Percentiles rank a stretch among this genome's conserved stretches.
phyloP scores from a whole-genome alignment of 2,329 filamentous ascomycete genomes.

The Pseudocercospora pini-densiflorae region DNA sequence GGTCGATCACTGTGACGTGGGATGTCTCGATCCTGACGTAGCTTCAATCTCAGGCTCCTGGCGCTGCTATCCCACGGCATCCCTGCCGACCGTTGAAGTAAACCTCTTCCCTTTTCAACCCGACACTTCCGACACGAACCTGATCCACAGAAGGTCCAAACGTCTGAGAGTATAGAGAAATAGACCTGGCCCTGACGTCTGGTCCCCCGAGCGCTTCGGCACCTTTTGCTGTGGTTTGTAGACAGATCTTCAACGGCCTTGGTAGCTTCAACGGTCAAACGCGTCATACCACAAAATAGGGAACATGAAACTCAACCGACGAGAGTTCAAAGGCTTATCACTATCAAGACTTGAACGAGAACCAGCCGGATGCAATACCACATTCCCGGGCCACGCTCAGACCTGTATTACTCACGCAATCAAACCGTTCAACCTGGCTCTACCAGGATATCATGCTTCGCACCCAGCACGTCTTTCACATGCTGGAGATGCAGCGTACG shows the following conservation, averaged over 20 bases:
- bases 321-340: not conserved
- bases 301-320: not conserved
- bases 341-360: not conserved
- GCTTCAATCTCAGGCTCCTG: not conserved
- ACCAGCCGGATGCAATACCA: constrained; percentile 1
- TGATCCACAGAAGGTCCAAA: not conserved
- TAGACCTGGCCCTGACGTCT: too few species aligned
- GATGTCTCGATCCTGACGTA: not conserved
- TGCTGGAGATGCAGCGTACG: not conserved
- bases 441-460: constrained; percentile 1
- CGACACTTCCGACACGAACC: not conserved
- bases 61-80: not conserved
- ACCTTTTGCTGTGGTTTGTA: not conserved
- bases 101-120: not conserved
- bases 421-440: constrained; percentile 7
- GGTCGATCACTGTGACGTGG: not conserved
- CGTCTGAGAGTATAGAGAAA: not conserved
- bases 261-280: not conserved
- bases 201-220: too few species aligned
- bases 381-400: constrained; percentile 2
- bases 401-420: not conserved
- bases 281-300: not conserved
- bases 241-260: not conserved
- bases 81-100: not conserved
- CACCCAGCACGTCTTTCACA: not conserved